Evolutionary conservation across 441 rosid species (phyloP).

Genomic region (Pelargonium australe): DNA sequence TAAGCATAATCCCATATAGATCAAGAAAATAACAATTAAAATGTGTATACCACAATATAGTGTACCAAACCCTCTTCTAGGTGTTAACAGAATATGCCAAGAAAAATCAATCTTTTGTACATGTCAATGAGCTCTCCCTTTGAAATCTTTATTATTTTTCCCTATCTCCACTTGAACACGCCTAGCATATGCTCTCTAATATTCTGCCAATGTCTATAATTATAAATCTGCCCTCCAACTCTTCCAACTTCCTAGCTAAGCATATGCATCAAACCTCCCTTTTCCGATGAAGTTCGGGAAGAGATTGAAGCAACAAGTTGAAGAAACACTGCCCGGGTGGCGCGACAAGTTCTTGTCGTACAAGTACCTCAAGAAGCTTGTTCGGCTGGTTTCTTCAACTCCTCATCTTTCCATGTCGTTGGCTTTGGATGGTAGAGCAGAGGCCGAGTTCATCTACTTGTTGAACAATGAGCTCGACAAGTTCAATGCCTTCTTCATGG

Average conservation of each 20-base stretch:
- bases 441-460: slow-evolving; percentile 48
- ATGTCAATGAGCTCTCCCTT: no score
- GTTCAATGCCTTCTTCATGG: slow-evolving; percentile 73
- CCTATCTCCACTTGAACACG: slow-evolving; percentile 44
- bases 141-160: not conserved
- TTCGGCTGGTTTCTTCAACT: slow-evolving; percentile 38
- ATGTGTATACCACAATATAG: no score
- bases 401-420: slow-evolving; percentile 13
- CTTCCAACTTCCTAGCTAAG: not conserved
- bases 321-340: slow-evolving; percentile 77
- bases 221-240: slow-evolving; percentile 4
- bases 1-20: no score
- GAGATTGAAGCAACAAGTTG: slow-evolving; percentile 64
- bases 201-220: slow-evolving; percentile 28
- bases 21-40: no score
- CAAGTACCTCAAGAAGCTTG: slow-evolving; percentile 71
- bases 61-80: no score
- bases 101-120: no score
- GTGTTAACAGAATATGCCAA: no score
- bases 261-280: not conserved
- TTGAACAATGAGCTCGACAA: slow-evolving; percentile 72
- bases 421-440: slow-evolving; percentile 21
- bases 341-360: slow-evolving; percentile 62
- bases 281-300: slow-evolving; percentile 73
- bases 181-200: slow-evolving; percentile 58